Evolutionary conservation across 371 early-diverging fungal species (phyloP).

Genomic region (Vairimorpha ceranae): DNA sequence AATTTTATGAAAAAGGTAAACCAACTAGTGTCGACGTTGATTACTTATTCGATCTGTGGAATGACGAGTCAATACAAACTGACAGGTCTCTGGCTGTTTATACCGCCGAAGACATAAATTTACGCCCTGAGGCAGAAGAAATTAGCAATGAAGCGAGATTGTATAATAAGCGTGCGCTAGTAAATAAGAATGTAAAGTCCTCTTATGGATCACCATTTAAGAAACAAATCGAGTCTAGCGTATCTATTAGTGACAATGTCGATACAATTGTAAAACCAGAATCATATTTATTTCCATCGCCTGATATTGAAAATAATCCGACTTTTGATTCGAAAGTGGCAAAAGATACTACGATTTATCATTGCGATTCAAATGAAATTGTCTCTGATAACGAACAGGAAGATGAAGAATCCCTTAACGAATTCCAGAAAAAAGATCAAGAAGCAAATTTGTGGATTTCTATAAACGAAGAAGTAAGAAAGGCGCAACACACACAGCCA

Average conservation of each 20-base stretch:
- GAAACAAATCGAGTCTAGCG: not conserved
- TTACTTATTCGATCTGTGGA: conserved; percentile 31
- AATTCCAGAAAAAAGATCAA: not conserved
- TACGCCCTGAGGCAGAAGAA: conserved; percentile 1
- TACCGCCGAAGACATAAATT: not conserved
- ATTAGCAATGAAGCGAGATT: conserved; percentile 7
- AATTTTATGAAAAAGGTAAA: conserved; percentile 44
- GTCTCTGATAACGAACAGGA: not conserved
- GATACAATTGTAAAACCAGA: not conserved
- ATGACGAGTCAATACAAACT: not conserved
- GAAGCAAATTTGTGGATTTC: not conserved
- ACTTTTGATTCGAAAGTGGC: not conserved
- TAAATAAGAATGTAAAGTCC: not conserved
- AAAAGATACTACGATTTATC: not conserved
- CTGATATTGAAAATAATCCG: not conserved
- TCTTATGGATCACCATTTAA: not conserved
- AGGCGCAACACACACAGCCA: conserved; percentile 3
- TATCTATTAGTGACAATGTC: not conserved
- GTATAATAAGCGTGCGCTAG: not conserved
- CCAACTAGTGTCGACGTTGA: conserved; percentile 24
- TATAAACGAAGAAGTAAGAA: conserved; percentile 9
- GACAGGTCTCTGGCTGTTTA: not conserved
- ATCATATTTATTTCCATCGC: not conserved
- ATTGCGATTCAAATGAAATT: not conserved
- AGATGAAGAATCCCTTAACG: not conserved